Percentiles rank a stretch among this genome's conserved stretches.
Evolutionary conservation across 495 filamentous ascomycete genomes (phyloP).

Genomic region (Cercophora newfieldiana): DNA sequence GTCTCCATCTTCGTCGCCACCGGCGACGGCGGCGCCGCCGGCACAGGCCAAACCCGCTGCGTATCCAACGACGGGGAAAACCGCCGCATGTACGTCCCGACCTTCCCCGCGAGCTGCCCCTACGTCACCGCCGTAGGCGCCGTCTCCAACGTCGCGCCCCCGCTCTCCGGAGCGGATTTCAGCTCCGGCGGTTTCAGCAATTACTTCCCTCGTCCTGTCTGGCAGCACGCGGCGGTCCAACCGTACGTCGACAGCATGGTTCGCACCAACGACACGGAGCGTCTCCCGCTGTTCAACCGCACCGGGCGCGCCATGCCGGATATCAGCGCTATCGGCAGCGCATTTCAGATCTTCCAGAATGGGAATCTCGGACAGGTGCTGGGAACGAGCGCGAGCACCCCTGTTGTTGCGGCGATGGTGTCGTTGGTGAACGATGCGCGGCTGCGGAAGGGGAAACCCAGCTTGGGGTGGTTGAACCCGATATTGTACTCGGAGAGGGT

Average conservation of each 20-base stretch:
- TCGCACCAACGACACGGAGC: slow-evolving; percentile 32
- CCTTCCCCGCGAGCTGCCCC: slow-evolving; percentile 77
- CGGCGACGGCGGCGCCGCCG: slow-evolving; percentile 70
- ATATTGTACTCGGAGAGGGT: slow-evolving; percentile 35
- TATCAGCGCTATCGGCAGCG: slow-evolving; percentile 49
- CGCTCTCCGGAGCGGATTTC: slow-evolving; percentile 57
- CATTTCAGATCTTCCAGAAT: slow-evolving; percentile 38
- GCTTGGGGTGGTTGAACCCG: slow-evolving; percentile 43
- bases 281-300: slow-evolving; percentile 52
- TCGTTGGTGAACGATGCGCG: slow-evolving; percentile 43
- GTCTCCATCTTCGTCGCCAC: slow-evolving; percentile 69
- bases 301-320: slow-evolving; percentile 73
- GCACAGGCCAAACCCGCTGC: slow-evolving; percentile 52
- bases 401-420: slow-evolving; percentile 43
- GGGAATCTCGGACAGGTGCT: slow-evolving; percentile 36
- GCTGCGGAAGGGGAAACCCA: slow-evolving; percentile 39
- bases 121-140: slow-evolving; percentile 79
- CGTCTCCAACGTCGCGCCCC: slow-evolving; percentile 56
- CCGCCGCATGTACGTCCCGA: slow-evolving; percentile 61
- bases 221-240: slow-evolving; percentile 60
- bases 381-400: slow-evolving; percentile 44
- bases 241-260: slow-evolving; percentile 55
- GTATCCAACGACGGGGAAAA: slow-evolving; percentile 65
- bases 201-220: slow-evolving; percentile 62
- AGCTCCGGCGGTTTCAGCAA: slow-evolving; percentile 73